Evolutionary conservation across 2,329 filamentous ascomycete genomes (phyloP).

Genomic region (Raffaelea ambrosiae): DNA sequence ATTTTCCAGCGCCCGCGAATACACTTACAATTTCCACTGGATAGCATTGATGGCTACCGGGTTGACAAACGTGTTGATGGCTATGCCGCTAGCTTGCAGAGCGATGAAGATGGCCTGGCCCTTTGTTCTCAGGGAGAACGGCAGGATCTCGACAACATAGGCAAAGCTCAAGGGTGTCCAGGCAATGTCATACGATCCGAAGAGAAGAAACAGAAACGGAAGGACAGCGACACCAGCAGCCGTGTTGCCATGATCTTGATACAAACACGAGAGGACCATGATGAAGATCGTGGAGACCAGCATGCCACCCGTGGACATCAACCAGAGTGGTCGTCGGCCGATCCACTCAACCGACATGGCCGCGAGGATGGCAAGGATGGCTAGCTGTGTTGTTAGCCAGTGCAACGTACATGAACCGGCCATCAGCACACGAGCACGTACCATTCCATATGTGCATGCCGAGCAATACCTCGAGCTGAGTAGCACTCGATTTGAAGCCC

Average conservation of each 20-base stretch:
- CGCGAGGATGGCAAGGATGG: constrained; percentile 2
- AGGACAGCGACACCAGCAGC: constrained; percentile 42
- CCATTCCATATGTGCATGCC: too few species aligned
- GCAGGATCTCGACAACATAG: constrained; percentile 14
- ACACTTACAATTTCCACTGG: too few species aligned
- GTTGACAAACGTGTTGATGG: too few species aligned
- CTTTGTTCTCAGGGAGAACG: background rate
- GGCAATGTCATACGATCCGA: background rate
- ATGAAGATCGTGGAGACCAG: constrained; percentile 7
- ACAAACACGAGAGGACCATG: constrained; percentile 8
- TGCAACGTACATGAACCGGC: constrained; percentile 18
- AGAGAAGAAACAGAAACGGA: constrained; percentile 41
- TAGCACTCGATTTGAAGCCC: too few species aligned
- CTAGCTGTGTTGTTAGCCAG: too few species aligned
- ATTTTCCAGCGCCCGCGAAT: too few species aligned
- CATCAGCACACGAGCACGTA: too few species aligned
- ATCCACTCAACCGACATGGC: constrained; percentile 8
- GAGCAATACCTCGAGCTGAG: too few species aligned
- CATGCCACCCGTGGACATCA: constrained; percentile 12
- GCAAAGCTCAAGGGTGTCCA: constrained; percentile 18
- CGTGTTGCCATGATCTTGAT: background rate
- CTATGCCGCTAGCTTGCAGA: too few species aligned
- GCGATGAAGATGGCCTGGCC: too few species aligned
- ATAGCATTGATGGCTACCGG: too few species aligned
- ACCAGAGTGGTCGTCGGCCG: constrained; percentile 17